Percentiles rank a stretch among this genome's conserved stretches.
phyloP scores from a whole-genome alignment of 176 grass and related monocot species.

The Rhynchospora breviuscula region DNA sequence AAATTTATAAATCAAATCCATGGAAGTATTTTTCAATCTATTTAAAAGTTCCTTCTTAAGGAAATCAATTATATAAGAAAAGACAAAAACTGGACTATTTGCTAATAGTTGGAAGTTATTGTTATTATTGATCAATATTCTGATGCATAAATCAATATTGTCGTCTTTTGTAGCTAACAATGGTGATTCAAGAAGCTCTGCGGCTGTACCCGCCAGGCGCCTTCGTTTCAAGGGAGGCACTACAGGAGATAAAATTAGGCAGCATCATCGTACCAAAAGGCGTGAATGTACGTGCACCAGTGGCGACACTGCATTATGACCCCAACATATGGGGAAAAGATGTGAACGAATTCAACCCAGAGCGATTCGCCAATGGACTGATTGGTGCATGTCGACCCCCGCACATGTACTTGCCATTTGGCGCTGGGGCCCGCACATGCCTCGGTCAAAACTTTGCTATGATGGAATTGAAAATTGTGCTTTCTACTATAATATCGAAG shows the following conservation, averaged over 20 bases:
- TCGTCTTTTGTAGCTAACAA: constrained; percentile 52
- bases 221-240: constrained; percentile 74
- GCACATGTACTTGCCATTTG: constrained; percentile 78
- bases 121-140: not conserved
- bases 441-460: constrained; percentile 92
- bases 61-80: not conserved
- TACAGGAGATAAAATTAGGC: constrained; percentile 57
- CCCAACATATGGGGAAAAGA: constrained; percentile 63
- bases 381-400: constrained; percentile 45
- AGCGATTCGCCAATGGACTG: constrained; percentile 49
- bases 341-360: constrained; percentile 69
- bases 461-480: constrained; percentile 78
- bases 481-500: constrained; percentile 69
- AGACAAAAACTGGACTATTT: not conserved
- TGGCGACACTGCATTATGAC: constrained; percentile 87
- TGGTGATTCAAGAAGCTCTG: constrained; percentile 90
- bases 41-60: not conserved
- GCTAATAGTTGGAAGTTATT: not conserved
- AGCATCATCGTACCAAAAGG: constrained; percentile 68
- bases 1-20: not conserved
- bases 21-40: no score
- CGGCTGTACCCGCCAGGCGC: constrained; percentile 84
- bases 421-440: constrained; percentile 81
- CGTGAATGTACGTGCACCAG: constrained; percentile 78
- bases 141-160: not conserved